Evolutionary conservation across 1,284 basidiomycete genomes (phyloP).

Genomic region (Marasmius oreades): DNA sequence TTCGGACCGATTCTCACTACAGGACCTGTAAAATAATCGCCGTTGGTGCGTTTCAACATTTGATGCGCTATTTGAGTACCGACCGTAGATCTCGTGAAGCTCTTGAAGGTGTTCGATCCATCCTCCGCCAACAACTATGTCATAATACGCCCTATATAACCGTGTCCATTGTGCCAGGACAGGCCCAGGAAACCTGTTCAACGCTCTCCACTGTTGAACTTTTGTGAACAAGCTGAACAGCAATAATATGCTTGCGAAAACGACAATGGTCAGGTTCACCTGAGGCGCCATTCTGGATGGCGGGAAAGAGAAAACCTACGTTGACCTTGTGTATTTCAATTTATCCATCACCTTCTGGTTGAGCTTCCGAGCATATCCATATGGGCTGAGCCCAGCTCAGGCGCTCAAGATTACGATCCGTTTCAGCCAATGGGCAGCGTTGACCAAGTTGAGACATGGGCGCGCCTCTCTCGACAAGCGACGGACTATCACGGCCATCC

Average conservation of each 20-base stretch:
- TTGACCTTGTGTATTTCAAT: neutral
- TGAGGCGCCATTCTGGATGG: neutral
- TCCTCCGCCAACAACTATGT: constrained; percentile 27
- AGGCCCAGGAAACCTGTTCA: constrained; percentile 25
- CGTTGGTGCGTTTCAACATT: neutral
- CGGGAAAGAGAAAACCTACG: neutral
- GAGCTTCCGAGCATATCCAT: too few relatives aligned
- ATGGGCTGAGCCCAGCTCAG: too few relatives aligned
- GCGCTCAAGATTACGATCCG: too few relatives aligned
- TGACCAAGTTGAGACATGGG: too few relatives aligned
- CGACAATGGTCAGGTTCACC: neutral
- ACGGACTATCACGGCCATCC: too few relatives aligned
- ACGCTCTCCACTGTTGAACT: neutral
- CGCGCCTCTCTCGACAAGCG: too few relatives aligned
- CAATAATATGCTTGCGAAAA: neutral
- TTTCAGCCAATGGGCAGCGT: too few relatives aligned
- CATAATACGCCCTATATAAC: constrained; percentile 29
- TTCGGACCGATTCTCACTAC: constrained; percentile 30
- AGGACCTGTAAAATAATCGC: constrained; percentile 20
- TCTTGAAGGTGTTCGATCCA: constrained; percentile 24
- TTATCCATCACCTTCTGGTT: neutral
- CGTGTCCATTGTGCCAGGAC: constrained; percentile 25
- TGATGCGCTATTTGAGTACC: constrained; percentile 5
- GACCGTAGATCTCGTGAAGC: constrained; percentile 28
- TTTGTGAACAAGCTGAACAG: neutral